Percentiles rank a stretch among this genome's conserved stretches.
Evolutionary conservation across 2,329 filamentous ascomycete genomes (phyloP).

Genomic region (Phialemonium atrogriseum): DNA sequence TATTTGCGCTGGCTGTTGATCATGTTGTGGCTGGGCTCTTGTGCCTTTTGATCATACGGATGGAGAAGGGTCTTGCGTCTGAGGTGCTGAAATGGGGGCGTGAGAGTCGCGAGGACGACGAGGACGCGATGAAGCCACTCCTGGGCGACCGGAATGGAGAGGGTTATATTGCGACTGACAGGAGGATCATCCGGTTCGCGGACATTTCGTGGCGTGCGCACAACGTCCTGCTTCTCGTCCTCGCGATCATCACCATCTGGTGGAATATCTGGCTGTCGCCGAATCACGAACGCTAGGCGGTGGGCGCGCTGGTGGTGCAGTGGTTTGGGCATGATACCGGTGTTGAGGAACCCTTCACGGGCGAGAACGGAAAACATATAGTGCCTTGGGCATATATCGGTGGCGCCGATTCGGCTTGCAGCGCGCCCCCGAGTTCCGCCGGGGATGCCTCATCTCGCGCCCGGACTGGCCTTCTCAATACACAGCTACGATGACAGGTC

Average conservation of each 20-base stretch:
- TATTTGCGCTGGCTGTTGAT: conserved; percentile 36
- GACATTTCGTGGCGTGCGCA: conserved; percentile 31
- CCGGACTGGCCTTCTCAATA: no score
- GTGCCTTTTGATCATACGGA: conserved; percentile 27
- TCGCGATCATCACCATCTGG: conserved; percentile 29
- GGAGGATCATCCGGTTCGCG: conserved; percentile 12
- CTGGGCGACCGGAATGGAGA: conserved; percentile 10
- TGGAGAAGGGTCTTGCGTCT: conserved; percentile 23
- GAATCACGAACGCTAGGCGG: conserved; percentile 25
- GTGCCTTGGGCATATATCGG: no score
- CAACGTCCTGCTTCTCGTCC: conserved; percentile 24
- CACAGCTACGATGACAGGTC: no score
- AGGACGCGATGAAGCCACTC: conserved; percentile 21
- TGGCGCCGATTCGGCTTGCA: no score
- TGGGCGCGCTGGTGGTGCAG: conserved; percentile 15
- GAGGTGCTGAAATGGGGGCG: conserved; percentile 15
- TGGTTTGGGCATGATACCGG: conserved; percentile 27
- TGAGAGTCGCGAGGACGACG: conserved; percentile 12
- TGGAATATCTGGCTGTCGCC: conserved; percentile 39
- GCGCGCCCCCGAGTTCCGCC: no score
- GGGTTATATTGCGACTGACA: conserved; percentile 11
- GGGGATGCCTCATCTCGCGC: no score
- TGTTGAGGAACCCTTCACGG: conserved; percentile 16
- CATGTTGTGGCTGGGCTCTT: conserved; percentile 34
- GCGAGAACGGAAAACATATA: conserved; percentile 12